These are phyloP conservation scores for Stachybotrys elegans DNA, from an alignment of 2,329 filamentous ascomycete species.

Conservation along the genomic window DNA sequence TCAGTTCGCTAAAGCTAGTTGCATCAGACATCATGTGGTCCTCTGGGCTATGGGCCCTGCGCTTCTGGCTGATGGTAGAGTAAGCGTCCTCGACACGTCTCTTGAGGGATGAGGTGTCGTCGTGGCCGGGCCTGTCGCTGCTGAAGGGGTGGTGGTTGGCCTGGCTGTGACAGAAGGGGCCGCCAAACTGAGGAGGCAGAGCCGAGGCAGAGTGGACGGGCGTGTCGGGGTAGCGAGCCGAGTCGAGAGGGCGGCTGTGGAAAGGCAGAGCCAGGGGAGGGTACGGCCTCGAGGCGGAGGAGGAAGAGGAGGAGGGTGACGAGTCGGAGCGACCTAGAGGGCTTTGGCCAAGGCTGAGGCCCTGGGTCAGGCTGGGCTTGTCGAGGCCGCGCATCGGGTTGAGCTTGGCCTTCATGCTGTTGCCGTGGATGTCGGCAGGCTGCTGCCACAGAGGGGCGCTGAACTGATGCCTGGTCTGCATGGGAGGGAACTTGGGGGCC, in stretches of 20 bases:
- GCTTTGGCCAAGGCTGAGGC: too few species aligned
- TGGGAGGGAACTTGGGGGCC: slow-evolving; percentile 40
- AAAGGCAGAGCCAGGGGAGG: too few species aligned
- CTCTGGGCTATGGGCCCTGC: slow-evolving; percentile 50
- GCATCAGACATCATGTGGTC: slow-evolving; percentile 39
- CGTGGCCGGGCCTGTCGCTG: slow-evolving; percentile 41
- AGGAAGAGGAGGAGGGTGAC: too few species aligned
- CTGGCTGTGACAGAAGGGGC: slow-evolving; percentile 33
- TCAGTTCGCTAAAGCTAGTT: slow-evolving; percentile 34
- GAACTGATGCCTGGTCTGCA: slow-evolving; percentile 45
- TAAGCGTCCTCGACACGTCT: slow-evolving; percentile 44
- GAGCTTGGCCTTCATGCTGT: slow-evolving; percentile 51
- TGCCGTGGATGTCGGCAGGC: slow-evolving; percentile 43
- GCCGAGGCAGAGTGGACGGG: slow-evolving; percentile 44
- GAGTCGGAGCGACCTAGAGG: too few species aligned
- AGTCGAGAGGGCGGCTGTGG: slow-evolving; percentile 35
- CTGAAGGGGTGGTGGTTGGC: slow-evolving; percentile 37
- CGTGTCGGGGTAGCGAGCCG: slow-evolving; percentile 38
- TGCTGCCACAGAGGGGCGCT: too few species aligned
- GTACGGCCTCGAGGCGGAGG: too few species aligned
- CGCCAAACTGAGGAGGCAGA: slow-evolving; percentile 36
- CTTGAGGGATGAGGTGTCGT: slow-evolving; percentile 46
- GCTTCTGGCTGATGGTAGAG: slow-evolving; percentile 42
- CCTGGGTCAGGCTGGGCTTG: too few species aligned
- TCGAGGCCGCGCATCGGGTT: slow-evolving; percentile 41